Conservation (phyloP, 164 flowering plant genomes). For the Euptelea pleiosperma region DNA sequence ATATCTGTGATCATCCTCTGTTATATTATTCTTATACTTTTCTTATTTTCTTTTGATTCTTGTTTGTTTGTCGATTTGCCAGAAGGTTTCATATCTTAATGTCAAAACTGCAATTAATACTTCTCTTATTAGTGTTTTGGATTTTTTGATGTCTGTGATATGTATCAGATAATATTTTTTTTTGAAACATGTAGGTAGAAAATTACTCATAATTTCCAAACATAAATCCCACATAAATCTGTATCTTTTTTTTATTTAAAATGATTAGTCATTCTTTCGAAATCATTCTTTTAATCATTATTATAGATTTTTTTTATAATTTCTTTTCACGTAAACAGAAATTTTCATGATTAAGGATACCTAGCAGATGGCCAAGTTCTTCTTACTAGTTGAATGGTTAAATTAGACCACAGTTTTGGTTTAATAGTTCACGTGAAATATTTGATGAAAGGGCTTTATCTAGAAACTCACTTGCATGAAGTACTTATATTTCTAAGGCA, state of each 20-base stretch:
- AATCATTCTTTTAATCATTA: not conserved
- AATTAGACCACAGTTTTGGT: not conserved
- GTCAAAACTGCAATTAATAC: not conserved
- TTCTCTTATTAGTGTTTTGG: not conserved
- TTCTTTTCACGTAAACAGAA: too few species aligned
- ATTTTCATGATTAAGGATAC: not conserved
- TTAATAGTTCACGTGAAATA: not conserved
- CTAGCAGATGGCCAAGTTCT: not conserved
- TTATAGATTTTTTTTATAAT: not conserved
- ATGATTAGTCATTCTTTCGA: not conserved
- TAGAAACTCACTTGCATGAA: too few species aligned
- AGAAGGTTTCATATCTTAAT: not conserved
- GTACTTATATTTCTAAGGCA: not conserved
- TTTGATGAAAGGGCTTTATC: too few species aligned
- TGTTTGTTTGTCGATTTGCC: conserved; percentile 1
- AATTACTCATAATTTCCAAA: not conserved
- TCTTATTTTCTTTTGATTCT: not conserved
- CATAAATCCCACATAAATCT: too few species aligned
- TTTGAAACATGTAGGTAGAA: not conserved
- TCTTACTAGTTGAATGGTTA: not conserved
- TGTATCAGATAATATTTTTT: conserved; percentile 1
- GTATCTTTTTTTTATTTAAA: too few species aligned
- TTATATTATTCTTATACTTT: not conserved
- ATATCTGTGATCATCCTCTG: not conserved
- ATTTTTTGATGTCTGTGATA: not conserved